phyloP scores from a whole-genome alignment of 345 rosid genomes.

The Camelina hispida region DNA sequence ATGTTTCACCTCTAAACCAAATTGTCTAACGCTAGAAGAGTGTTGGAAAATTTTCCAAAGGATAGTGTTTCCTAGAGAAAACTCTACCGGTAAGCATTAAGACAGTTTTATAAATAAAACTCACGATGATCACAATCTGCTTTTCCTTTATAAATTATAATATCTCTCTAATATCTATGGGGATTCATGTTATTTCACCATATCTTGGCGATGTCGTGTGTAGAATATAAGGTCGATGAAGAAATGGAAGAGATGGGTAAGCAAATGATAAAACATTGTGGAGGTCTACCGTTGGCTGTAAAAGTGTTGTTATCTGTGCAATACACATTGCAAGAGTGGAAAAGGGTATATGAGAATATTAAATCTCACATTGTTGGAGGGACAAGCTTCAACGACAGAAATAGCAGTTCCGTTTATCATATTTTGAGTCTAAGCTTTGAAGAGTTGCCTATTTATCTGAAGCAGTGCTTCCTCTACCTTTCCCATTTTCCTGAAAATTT shows the following conservation, averaged over 20 bases:
- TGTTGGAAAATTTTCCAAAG: neutral
- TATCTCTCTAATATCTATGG: neutral
- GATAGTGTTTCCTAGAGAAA: neutral
- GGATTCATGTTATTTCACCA: neutral
- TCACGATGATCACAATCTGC: neutral
- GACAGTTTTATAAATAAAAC: too few relatives aligned
- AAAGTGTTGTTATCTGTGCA: neutral
- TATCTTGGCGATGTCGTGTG: neutral
- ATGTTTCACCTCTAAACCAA: neutral
- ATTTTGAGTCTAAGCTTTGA: constrained; percentile 27
- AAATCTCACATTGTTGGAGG: neutral
- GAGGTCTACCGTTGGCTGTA: neutral
- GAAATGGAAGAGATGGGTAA: constrained; percentile 19
- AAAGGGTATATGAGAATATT: neutral
- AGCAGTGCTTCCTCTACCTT: constrained; percentile 25
- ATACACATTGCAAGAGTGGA: neutral
- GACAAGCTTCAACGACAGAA: neutral
- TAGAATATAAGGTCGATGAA: neutral
- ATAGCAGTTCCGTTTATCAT: neutral
- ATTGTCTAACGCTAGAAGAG: neutral
- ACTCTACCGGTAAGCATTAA: neutral
- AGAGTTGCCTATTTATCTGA: constrained; percentile 24
- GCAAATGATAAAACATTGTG: constrained; percentile 10
- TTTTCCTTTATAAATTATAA: neutral
- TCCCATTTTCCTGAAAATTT: constrained; percentile 34